Percentiles rank a stretch among this genome's conserved stretches.
phyloP scores from a whole-genome alignment of 1,284 basidiomycete species.

The Megacollybia platyphylla region DNA sequence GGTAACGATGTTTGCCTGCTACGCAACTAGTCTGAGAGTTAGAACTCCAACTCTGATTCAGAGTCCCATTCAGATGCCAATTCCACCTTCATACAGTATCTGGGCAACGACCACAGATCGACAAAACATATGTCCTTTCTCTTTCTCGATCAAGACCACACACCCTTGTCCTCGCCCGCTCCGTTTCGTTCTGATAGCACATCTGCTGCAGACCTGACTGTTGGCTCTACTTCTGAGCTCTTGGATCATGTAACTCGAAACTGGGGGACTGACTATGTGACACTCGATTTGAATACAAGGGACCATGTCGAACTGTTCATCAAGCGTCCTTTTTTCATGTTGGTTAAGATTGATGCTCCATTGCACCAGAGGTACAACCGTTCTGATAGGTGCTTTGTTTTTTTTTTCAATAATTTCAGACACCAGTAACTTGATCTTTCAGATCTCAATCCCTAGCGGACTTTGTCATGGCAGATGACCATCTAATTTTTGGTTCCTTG shows the following conservation, averaged over 20 bases:
- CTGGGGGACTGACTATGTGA: slow-evolving; percentile 80
- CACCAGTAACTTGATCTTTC: background rate
- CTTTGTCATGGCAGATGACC: slow-evolving; percentile 56
- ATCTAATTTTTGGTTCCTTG: slow-evolving; percentile 42
- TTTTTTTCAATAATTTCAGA: background rate
- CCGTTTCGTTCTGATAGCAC: background rate
- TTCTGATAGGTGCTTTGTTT: slow-evolving; percentile 29
- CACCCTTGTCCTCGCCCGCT: slow-evolving; percentile 7
- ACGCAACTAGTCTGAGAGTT: background rate
- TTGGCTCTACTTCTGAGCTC: slow-evolving; percentile 33
- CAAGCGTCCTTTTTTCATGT: slow-evolving; percentile 85
- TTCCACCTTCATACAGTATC: background rate
- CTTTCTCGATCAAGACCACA: slow-evolving; percentile 10
- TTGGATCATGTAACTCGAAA: slow-evolving; percentile 72
- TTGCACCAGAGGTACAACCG: slow-evolving; percentile 47
- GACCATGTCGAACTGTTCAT: slow-evolving; percentile 62
- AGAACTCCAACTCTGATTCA: slow-evolving; percentile 3
- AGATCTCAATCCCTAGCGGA: slow-evolving; percentile 39
- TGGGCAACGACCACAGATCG: slow-evolving; percentile 5
- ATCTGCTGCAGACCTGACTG: slow-evolving; percentile 6
- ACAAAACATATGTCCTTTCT: slow-evolving; percentile 15
- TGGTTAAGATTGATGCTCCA: slow-evolving; percentile 82
- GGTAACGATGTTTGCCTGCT: background rate
- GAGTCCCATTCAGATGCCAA: background rate
- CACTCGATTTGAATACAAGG: slow-evolving; percentile 52